These are phyloP conservation scores for Claviceps maximensis DNA, from an alignment of 2,329 filamentous ascomycete genomes.

Conservation along the genomic window DNA sequence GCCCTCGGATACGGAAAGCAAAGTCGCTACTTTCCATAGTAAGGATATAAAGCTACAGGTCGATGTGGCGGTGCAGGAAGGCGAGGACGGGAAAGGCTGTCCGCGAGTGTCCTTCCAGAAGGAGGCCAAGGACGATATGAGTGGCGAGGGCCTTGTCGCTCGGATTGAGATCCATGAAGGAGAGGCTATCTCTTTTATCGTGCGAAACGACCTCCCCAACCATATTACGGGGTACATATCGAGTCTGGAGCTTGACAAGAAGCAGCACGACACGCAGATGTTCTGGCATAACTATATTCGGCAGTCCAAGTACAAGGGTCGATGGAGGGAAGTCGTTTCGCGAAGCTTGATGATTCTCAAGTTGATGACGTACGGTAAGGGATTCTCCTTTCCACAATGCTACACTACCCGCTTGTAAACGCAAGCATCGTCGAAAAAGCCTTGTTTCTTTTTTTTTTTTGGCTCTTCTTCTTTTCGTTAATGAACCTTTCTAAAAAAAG, in stretches of 20 bases:
- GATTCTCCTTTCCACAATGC: not conserved
- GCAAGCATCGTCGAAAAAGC: too few relatives aligned
- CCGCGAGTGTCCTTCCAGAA: slow-evolving; percentile 44
- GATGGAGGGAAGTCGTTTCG: slow-evolving; percentile 58
- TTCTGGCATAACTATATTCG: slow-evolving; percentile 66
- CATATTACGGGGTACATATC: slow-evolving; percentile 47
- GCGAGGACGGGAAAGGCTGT: slow-evolving; percentile 25
- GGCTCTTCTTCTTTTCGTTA: not conserved
- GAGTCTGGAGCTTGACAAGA: slow-evolving; percentile 39
- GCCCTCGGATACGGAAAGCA: slow-evolving; percentile 31
- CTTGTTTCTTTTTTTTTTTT: not conserved
- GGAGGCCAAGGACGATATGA: slow-evolving; percentile 34
- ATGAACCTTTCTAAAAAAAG: slow-evolving; percentile 17
- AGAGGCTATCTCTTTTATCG: slow-evolving; percentile 54
- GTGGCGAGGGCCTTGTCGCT: slow-evolving; percentile 50
- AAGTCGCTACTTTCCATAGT: slow-evolving; percentile 50
- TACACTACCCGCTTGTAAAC: too few relatives aligned
- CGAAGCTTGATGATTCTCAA: slow-evolving; percentile 64
- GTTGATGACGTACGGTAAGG: slow-evolving; percentile 50
- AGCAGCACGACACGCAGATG: slow-evolving; percentile 56
- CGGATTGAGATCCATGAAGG: slow-evolving; percentile 48
- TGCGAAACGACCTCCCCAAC: slow-evolving; percentile 47
- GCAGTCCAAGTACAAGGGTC: slow-evolving; percentile 56
- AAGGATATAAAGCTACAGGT: slow-evolving; percentile 48
- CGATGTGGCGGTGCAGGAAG: slow-evolving; percentile 51